Conservation (phyloP, 129 eudicot genomes). For the Ambrosia artemisiifolia region DNA sequence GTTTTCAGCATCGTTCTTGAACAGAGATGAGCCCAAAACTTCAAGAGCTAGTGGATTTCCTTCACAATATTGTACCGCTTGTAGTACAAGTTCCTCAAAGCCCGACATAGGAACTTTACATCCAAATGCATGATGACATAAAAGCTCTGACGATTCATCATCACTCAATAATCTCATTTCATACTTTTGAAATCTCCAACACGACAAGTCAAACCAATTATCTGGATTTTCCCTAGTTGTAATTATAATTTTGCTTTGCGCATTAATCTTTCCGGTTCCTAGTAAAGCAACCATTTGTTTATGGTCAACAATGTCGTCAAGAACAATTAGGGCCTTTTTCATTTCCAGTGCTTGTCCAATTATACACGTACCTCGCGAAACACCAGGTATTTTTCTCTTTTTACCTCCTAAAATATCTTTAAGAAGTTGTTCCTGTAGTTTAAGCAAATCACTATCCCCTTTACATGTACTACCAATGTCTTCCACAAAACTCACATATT, state of each 20-base stretch:
- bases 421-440: no score
- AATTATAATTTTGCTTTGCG: background rate
- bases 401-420: background rate
- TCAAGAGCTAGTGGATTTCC: conserved; percentile 33
- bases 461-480: no score
- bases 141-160: background rate
- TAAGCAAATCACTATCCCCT: no score
- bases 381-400: background rate
- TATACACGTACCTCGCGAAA: background rate
- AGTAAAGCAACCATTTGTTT: conserved; percentile 16
- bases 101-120: background rate
- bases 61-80: background rate
- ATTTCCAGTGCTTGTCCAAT: conserved; percentile 4
- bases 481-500: no score
- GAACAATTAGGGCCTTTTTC: conserved; percentile 33
- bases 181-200: background rate
- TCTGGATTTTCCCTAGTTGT: conserved; percentile 22
- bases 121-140: conserved; percentile 33
- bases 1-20: background rate
- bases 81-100: background rate
- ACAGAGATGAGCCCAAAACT: conserved; percentile 29
- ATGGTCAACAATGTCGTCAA: conserved; percentile 26
- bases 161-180: background rate
- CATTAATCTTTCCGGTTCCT: conserved; percentile 7
- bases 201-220: background rate